Conservation (phyloP, 257 asterid species). For the Solanum tarapatanum region DNA sequence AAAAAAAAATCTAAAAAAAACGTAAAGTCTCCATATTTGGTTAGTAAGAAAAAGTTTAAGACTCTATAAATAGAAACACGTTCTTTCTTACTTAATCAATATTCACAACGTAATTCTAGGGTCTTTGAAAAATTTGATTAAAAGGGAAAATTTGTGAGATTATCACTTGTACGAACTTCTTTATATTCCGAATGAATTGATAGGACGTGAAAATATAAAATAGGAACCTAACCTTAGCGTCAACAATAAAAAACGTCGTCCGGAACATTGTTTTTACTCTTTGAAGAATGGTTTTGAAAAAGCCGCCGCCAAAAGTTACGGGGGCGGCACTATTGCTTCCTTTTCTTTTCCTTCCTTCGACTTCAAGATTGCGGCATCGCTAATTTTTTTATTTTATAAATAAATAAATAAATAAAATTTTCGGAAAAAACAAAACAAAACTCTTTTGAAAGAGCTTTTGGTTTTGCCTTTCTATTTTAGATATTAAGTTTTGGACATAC, state of each 20-base stretch:
- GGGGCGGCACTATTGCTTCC: not conserved
- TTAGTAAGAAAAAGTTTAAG: no score
- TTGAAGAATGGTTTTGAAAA: not conserved
- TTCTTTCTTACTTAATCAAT: no score
- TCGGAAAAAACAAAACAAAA: not conserved
- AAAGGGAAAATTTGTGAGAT: accelerated
- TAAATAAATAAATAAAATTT: no score
- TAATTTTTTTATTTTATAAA: not conserved
- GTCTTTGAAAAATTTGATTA: accelerated
- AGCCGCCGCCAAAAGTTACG: not conserved
- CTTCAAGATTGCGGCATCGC: not conserved
- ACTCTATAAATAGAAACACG: no score
- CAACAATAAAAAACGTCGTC: not conserved
- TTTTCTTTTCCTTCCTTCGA: not conserved
- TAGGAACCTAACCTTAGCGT: not conserved
- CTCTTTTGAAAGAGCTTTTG: not conserved
- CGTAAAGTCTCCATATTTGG: no score
- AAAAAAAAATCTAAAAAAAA: no score
- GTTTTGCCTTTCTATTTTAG: not conserved
- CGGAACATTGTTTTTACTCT: not conserved
- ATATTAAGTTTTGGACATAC: not conserved
- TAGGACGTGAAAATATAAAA: no score
- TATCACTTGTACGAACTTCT: no score
- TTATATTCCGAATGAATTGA: no score
- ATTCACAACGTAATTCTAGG: accelerated